Conservation (phyloP, 495 filamentous ascomycete species). For the Annulohypoxylon moriforme region DNA sequence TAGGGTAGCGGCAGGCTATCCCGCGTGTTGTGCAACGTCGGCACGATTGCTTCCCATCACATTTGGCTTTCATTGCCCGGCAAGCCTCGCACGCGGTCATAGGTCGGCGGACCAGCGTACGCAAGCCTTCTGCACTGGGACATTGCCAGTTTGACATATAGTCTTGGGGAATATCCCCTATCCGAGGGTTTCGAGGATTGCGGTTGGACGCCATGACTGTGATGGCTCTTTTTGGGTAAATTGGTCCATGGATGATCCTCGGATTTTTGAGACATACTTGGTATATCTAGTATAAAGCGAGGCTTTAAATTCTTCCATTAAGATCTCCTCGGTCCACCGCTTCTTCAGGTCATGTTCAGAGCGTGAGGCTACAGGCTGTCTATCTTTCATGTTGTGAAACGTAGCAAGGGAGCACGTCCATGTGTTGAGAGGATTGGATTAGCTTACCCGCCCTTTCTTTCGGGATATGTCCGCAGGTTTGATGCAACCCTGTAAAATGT, state of each 20-base stretch:
- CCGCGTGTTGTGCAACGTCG: neutral
- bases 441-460: neutral
- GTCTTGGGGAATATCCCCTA: neutral
- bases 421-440: neutral
- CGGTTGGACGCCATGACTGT: neutral
- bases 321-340: neutral
- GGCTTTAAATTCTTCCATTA: neutral
- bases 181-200: neutral
- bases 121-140: neutral
- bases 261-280: neutral
- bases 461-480: neutral
- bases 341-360: neutral
- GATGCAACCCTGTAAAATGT: neutral
- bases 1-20: neutral
- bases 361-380: neutral
- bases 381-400: neutral
- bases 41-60: neutral
- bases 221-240: neutral
- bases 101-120: neutral
- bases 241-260: neutral
- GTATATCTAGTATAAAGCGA: neutral
- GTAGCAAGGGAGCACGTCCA: neutral
- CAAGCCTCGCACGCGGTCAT: neutral
- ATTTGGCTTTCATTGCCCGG: neutral
- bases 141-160: neutral